Conservation (phyloP, 305 asterid species). For the Solanum hybrid region DNA sequence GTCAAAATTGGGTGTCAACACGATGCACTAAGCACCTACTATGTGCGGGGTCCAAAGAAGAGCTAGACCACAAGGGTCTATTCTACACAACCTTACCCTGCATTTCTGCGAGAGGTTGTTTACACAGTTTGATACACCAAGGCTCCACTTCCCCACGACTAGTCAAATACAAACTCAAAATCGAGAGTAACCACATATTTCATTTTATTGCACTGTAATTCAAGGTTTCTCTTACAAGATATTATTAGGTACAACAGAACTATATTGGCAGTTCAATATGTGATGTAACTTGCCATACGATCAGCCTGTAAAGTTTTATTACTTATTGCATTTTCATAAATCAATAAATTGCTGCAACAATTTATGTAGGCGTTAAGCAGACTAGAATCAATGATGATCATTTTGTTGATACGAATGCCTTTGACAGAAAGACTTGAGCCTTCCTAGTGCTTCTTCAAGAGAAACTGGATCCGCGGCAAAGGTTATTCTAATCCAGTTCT, state of each 20-base stretch:
- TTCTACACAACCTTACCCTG: neutral
- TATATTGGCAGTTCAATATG: neutral
- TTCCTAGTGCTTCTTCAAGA: neutral
- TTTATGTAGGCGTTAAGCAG: neutral
- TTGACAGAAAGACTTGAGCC: conserved; percentile 10
- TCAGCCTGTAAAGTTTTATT: neutral
- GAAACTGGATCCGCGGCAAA: conserved; percentile 8
- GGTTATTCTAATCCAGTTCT: conserved; percentile 12
- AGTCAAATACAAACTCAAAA: neutral
- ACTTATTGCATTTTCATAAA: neutral
- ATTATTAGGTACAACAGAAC: neutral
- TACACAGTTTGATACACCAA: neutral
- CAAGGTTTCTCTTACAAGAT: neutral
- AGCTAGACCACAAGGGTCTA: neutral
- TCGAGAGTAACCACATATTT: neutral
- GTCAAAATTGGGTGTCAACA: no score
- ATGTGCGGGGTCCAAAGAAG: neutral
- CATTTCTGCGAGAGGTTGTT: neutral
- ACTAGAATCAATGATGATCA: neutral
- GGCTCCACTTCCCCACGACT: neutral
- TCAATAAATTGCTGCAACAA: neutral
- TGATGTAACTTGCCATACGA: neutral
- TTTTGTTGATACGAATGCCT: conserved; percentile 8
- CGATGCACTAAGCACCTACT: neutral
- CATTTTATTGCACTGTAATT: neutral